Percentiles rank a stretch among this genome's conserved stretches.
Evolutionary conservation across 129 eudicot genomes (phyloP).

Genomic region (Centrapalus pauciflorus): DNA sequence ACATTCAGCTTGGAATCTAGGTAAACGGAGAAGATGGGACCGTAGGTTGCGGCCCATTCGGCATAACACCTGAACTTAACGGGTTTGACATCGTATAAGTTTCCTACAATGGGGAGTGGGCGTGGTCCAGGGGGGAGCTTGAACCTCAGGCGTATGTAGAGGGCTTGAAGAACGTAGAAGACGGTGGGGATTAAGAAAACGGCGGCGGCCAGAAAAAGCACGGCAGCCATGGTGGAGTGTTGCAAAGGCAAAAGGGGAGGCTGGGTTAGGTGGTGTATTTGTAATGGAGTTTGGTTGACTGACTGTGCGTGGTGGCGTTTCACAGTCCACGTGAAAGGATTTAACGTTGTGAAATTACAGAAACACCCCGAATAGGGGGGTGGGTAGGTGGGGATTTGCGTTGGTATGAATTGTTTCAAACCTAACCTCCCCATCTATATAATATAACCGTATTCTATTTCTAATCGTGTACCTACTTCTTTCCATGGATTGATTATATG

Average conservation of each 20-base stretch:
- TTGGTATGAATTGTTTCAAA: neutral
- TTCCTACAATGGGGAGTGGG: constrained; percentile 75
- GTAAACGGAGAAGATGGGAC: constrained; percentile 72
- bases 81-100: constrained; percentile 74
- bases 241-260: neutral
- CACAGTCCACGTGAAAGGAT: neutral
- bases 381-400: constrained; percentile 1
- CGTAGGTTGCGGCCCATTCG: constrained; percentile 65
- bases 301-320: neutral
- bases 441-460: no score
- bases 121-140: constrained; percentile 93
- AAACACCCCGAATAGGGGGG: neutral
- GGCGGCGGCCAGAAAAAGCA: constrained; percentile 21
- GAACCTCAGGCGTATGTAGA: constrained; percentile 48
- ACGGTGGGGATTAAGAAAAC: constrained; percentile 6
- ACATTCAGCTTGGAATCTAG: constrained; percentile 66
- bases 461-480: no score
- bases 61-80: constrained; percentile 72
- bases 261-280: constrained; percentile 18
- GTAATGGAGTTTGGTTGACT: constrained; percentile 19
- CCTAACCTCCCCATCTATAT: neutral
- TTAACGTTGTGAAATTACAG: neutral
- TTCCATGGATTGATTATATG: no score
- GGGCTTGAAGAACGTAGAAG: constrained; percentile 30
- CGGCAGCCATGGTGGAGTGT: constrained; percentile 36